Base-by-base conservation (phyloP, 176 grass and related monocot species). In the Oropetium thomaeum region DNA sequence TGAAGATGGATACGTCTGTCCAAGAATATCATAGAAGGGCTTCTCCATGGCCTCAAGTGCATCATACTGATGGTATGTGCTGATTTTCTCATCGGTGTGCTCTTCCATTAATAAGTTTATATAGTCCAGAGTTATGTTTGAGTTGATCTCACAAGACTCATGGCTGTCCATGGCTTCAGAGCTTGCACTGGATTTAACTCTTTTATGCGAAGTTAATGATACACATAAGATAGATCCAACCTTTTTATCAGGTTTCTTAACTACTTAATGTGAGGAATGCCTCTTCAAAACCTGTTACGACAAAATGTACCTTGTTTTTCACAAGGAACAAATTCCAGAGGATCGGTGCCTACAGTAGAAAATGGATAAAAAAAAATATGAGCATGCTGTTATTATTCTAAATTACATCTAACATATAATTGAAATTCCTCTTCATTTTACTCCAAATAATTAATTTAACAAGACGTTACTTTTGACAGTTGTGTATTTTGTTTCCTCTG, bases 61-160 rank as follows among this genome's bases (percentile, higher is more conserved):
- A 41, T 82, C 79, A 30, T 48, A 26, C 58, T 5, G 26, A 67
- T 83, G 28, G 55, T 67, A 63, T 42, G 39, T 60, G 38, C 39
- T 87, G 52, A 23, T 37, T 0, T 87, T 83, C 37, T 91, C 89
- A 62, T 91, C 84, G 44, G 75, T 91, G 64, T 81, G 71, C 31
- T 90, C 88, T 54, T 90, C 84, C 78, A 91, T 81, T 34, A 91
- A 52, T 33, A 87, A 55, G 49, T 81, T 60, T 80, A 87, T 91
- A 58, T 87, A 87, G 25, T 81, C 71, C 1, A 91, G 76, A 37
- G 74, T 72, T 38, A 75, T 75, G 61, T 73, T 76, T 7, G 84
- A 76, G 35, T 67, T 81, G 42, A 82, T 69, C 20, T 89, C 81
- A 33, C 76, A 47, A 26, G 54, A 65, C 17, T 84, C 81, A 16